phyloP scores from a whole-genome alignment of 192 early-diverging fungal species.

The Podila horticola region DNA sequence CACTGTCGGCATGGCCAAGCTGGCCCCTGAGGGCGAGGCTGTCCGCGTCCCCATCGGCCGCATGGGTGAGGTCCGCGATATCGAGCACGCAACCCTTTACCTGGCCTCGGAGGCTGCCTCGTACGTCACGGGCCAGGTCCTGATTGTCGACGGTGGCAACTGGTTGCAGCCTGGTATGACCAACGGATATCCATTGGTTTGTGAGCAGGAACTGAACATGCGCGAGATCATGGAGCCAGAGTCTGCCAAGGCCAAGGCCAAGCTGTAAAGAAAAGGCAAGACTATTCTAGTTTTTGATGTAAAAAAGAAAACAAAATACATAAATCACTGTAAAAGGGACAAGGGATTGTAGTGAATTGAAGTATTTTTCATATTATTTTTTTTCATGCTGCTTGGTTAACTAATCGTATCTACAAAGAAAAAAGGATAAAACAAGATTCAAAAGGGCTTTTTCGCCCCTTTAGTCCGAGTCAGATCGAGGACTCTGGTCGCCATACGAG shows the following conservation, averaged over 20 bases:
- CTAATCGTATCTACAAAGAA: background rate
- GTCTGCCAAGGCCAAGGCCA: slow-evolving; percentile 20
- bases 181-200: slow-evolving; percentile 38
- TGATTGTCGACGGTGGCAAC: slow-evolving; percentile 71
- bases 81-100: slow-evolving; percentile 76
- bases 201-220: slow-evolving; percentile 48
- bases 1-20: slow-evolving; percentile 54
- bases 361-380: background rate
- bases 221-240: slow-evolving; percentile 49
- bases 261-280: slow-evolving; percentile 14
- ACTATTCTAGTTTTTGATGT: background rate
- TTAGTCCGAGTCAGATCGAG: background rate
- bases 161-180: slow-evolving; percentile 56
- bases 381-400: background rate
- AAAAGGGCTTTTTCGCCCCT: background rate
- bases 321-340: too few species aligned
- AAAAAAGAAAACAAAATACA: background rate
- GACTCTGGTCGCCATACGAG: background rate
- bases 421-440: background rate
- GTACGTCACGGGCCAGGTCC: slow-evolving; percentile 64
- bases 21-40: slow-evolving; percentile 30
- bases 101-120: slow-evolving; percentile 70
- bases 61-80: slow-evolving; percentile 67
- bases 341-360: background rate
- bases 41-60: slow-evolving; percentile 39